Percentiles rank a stretch among this genome's conserved stretches.
Evolutionary conservation across 345 rosid genomes (phyloP).

Genomic region (Eucalyptus cloeziana): DNA sequence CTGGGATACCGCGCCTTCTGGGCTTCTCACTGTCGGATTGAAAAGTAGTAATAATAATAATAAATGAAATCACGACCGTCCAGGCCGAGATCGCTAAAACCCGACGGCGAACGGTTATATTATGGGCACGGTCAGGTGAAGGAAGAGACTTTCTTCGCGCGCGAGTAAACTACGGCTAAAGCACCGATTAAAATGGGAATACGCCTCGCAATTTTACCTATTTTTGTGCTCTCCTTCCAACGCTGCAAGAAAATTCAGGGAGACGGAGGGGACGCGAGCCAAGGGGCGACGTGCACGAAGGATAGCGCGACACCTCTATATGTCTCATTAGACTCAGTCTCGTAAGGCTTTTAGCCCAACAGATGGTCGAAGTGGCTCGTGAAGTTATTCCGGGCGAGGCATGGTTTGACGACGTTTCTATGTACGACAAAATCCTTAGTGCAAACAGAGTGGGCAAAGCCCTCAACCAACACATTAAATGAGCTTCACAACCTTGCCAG

Average conservation of each 20-base stretch:
- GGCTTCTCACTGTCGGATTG: neutral
- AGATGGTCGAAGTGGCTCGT: neutral
- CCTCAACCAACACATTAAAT: neutral
- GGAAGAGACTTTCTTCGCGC: neutral
- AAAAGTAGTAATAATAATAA: neutral
- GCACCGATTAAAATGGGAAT: neutral
- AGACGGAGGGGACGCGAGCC: neutral
- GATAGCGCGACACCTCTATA: neutral
- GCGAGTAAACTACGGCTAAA: neutral
- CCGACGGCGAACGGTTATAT: neutral
- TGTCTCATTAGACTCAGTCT: neutral
- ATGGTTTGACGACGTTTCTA: neutral
- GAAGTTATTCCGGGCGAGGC: neutral
- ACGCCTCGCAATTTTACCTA: neutral
- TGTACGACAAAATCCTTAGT: neutral
- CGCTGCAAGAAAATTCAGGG: neutral
- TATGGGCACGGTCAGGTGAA: neutral
- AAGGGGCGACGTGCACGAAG: neutral
- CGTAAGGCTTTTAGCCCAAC: neutral
- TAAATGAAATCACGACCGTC: neutral
- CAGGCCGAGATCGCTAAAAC: neutral
- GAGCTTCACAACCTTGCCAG: neutral
- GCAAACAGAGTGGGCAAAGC: neutral
- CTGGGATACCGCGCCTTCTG: neutral
- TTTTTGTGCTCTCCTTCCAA: neutral